phyloP scores from a whole-genome alignment of 192 early-diverging fungal genomes.

The Podila clonocystis region DNA sequence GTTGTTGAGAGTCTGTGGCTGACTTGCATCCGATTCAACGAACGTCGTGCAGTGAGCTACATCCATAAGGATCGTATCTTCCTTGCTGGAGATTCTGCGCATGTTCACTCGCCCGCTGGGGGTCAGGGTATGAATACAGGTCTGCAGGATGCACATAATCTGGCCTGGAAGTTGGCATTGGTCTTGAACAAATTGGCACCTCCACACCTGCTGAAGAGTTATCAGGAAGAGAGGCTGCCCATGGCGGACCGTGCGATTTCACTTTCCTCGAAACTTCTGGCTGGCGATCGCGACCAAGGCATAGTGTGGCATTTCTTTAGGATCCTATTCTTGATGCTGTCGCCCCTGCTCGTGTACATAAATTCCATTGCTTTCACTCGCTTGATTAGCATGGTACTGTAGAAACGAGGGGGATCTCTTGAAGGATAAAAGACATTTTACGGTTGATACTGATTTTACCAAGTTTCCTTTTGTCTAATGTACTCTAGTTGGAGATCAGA shows the following conservation, averaged over 20 bases:
- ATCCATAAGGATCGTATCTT: slow-evolving; percentile 49
- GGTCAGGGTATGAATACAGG: slow-evolving; percentile 58
- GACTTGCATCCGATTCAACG: slow-evolving; percentile 32
- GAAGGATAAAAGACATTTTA: neutral
- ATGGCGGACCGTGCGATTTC: slow-evolving; percentile 28
- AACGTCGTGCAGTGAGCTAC: slow-evolving; percentile 22
- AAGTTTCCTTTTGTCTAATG: neutral
- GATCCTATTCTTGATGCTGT: too few species aligned
- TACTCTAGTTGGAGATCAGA: neutral
- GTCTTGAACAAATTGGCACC: slow-evolving; percentile 26
- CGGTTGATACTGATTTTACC: neutral
- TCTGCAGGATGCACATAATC: slow-evolving; percentile 54
- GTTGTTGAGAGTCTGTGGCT: slow-evolving; percentile 22
- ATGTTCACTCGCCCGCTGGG: slow-evolving; percentile 52
- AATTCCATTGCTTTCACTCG: too few species aligned
- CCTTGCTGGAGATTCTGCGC: slow-evolving; percentile 58
- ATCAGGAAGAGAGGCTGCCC: slow-evolving; percentile 30
- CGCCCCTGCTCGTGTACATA: too few species aligned
- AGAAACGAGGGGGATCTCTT: too few species aligned
- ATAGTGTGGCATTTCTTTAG: too few species aligned
- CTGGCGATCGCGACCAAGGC: too few species aligned
- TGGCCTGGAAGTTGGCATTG: slow-evolving; percentile 58
- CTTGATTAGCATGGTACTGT: too few species aligned
- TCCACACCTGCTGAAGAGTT: slow-evolving; percentile 17
- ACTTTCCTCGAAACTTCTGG: too few species aligned